phyloP scores from a whole-genome alignment of 768 basidiomycete genomes.

The Boletus rufocinnamomeus region DNA sequence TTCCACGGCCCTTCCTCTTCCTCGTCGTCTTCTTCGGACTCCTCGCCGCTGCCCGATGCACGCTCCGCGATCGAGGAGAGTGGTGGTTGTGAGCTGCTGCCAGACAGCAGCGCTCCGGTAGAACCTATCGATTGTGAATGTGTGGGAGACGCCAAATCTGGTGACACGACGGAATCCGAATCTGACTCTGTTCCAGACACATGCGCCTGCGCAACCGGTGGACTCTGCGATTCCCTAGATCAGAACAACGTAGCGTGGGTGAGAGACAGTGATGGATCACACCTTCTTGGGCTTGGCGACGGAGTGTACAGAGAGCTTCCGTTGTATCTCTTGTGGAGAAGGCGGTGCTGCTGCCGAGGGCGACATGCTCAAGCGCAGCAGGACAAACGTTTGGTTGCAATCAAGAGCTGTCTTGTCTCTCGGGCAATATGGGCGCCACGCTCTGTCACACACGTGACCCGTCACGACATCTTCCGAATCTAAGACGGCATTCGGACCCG shows the following conservation, averaged over 20 bases:
- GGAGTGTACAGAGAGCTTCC: constrained; percentile 81
- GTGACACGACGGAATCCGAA: constrained; percentile 69
- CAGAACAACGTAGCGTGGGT: constrained; percentile 11
- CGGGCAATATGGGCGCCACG: constrained; percentile 13
- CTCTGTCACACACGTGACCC: constrained; percentile 25
- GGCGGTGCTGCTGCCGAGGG: constrained; percentile 54
- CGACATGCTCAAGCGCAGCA: constrained; percentile 26
- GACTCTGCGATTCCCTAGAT: constrained; percentile 31
- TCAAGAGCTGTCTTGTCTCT: constrained; percentile 12
- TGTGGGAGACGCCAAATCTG: constrained; percentile 49
- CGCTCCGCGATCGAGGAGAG: constrained; percentile 80
- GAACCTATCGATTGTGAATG: constrained; percentile 38
- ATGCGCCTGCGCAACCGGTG: constrained; percentile 31
- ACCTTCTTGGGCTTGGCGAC: constrained; percentile 55
- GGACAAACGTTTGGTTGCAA: constrained; percentile 15
- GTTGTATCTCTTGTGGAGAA: constrained; percentile 81
- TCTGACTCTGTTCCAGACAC: constrained; percentile 85
- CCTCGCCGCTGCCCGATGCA: constrained; percentile 68
- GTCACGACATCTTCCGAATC: constrained; percentile 17
- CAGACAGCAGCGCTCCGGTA: constrained; percentile 31
- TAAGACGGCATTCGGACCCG: constrained; percentile 21
- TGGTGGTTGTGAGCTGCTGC: constrained; percentile 48
- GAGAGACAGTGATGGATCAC: constrained; percentile 2
- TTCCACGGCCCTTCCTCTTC: constrained; percentile 69
- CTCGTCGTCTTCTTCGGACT: constrained; percentile 75